Evolutionary conservation across 257 asterid genomes (phyloP), one percentile per base, ranked within the genome.

Genomic region (Scutellaria baicalensis): DNA sequence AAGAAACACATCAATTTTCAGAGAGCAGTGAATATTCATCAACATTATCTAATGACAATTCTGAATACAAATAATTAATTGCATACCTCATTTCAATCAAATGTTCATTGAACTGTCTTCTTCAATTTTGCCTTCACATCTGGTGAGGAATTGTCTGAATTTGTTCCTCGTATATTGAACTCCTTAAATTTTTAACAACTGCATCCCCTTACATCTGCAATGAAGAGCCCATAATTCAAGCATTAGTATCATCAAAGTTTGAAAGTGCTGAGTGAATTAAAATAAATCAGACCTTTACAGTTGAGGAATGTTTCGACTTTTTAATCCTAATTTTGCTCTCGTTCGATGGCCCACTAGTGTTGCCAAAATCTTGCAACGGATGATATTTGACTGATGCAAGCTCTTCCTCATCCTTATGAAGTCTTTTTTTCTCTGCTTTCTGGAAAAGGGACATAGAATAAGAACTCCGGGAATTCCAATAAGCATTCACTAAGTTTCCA

Each of bases 381-480:
- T 93, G 96, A 83, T 91, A 93, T 47, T 84, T 81, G 70, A 78
- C 79, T 0, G 95, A 91, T 70, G 75, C 95, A 79, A 93, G 75
- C 74, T 81, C 75, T 43, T 86, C 89, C 76, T 82, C 68, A 18
- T 94, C 87, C 70, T 64, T 85, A 4, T 72, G 76, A 66, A 85
- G 86, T 85, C 83, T 86, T 72, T 75, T 81, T 54, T 62, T 79
- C 45, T 90, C 88, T 38, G 64, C 83, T 40, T 38, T 75, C 98
- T 93, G 93, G 93, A 75, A 82, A 66, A 62, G 47, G 78, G 4
- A 60, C 72, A 86, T 21, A 58, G 51, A 64, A 6, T 5, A 13
- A 44, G 44, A 36, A 45, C 12, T 44, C 35, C 13, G 42, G 31
- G 66, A 44, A 64, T 51, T 58, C 63, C 27, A 27, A 47, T 54